Evolutionary conservation across 2,329 filamentous ascomycete species (phyloP), one percentile per base, ranked within the genome.

Genomic region (Fusarium albosuccineum): DNA sequence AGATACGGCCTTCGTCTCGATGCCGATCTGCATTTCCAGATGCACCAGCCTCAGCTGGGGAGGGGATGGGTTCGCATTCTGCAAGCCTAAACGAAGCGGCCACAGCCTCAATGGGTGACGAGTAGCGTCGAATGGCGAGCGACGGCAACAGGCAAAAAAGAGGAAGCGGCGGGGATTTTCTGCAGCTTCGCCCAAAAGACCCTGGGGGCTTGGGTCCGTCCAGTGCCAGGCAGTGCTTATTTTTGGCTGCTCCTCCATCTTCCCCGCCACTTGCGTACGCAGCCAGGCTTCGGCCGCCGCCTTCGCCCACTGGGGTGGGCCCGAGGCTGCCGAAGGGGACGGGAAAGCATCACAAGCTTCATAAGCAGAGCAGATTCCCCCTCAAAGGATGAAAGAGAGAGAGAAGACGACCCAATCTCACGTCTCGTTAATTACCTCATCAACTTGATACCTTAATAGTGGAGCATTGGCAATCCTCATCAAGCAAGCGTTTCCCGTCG

Each of bases 251-350:
- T 44, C 17, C 39, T 30, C 39, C 41, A 13, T 26, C 14, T 9
- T 33, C 44, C 52, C 62, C 67, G 69, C 69, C 70, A 72, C 64
- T 57, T 67, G 64, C 69, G 58, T 68, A 65, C 61, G 66, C 56
- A 66, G 48, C 14, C 37, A 40, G 34, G 11, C 34, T 30, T 49
- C 34, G 10, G 30, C 22, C 16, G 16, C 22, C 22, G 16, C 22
- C 22, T 49, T 11, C n/a, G 16, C 39, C 27, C 29, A 17, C 17
- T 27, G 44, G 50, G 9, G 54, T 55, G 62, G 64, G 34, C 65
- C 67, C 67, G 67, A 69, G 57, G 56, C 57, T 67, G 63, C 63
- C 63, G 67, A 57, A 29, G 37, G 56, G n/a, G 53, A 16, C 33
- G 50, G 44, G n/a, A n/a, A 46, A 36, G 45, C 37, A 45, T 59